Evolutionary conservation across 179 eudicot genomes (phyloP).

Genomic region (Gypsophila paniculata): DNA sequence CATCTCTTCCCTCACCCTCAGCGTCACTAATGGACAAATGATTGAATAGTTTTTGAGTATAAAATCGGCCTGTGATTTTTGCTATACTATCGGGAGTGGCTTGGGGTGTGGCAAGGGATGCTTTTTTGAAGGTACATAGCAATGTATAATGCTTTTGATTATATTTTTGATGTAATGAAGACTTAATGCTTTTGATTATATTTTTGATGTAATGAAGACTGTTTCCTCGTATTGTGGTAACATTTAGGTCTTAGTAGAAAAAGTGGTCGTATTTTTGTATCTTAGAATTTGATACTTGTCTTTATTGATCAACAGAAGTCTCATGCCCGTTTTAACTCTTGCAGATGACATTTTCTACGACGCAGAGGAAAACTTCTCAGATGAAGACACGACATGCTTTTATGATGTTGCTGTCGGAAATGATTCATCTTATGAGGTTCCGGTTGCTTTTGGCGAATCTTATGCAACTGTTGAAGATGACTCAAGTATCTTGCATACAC

Average conservation of each 20-base stretch:
- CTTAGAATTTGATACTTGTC: neutral
- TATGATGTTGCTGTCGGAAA: slow-evolving; percentile 31
- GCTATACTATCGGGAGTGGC: too few relatives aligned
- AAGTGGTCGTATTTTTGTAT: neutral
- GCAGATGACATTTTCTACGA: slow-evolving; percentile 76
- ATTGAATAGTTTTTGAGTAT: neutral
- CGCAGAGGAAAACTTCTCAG: slow-evolving; percentile 55
- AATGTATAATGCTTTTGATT: too few relatives aligned
- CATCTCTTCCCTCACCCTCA: neutral
- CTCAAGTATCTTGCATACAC: slow-evolving; percentile 38
- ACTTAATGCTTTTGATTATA: neutral
- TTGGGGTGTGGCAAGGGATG: too few relatives aligned
- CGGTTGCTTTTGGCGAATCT: slow-evolving; percentile 30
- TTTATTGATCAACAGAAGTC: neutral
- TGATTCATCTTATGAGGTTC: slow-evolving; percentile 36
- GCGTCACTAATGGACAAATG: neutral
- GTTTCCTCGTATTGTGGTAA: neutral
- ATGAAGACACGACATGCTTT: slow-evolving; percentile 34
- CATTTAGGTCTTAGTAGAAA: neutral
- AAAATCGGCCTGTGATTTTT: too few relatives aligned
- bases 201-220: neutral
- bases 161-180: neutral
- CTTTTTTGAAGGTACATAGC: neutral
- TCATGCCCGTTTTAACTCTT: slow-evolving; percentile 18
- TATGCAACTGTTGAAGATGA: slow-evolving; percentile 28